Base-by-base conservation (phyloP, 2,329 filamentous ascomycete genomes). In the Fusarium anthophilum region DNA sequence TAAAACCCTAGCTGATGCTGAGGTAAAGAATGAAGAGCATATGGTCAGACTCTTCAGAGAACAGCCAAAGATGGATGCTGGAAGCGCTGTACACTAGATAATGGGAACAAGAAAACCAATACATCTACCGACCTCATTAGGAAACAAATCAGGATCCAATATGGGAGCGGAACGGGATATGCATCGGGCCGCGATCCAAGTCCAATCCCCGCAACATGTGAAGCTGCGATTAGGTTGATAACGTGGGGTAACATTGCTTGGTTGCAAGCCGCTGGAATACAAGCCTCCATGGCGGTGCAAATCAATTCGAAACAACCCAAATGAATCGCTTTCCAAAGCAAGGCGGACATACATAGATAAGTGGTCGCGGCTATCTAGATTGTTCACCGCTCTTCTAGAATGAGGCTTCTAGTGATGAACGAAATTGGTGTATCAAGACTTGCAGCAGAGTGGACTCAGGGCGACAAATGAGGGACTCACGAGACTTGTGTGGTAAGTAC, bases 81-180 rank as follows among this genome's bases (percentile, higher is more conserved):
- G 63, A 76, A 68, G 73, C 59, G 69, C 73, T 79, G 78, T 80
- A 79, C 72, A 79, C 70, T 79, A 80, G 70, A 76, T 77, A 73
- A 76, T 72, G 74, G 65, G 66, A 78, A 72, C 70, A 77, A 77
- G 75, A 69, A 78, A 72, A 63, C 63, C 63, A 72, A 63, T 65
- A 47, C 53, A 58, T 76, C 76, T 70, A 69, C 66, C 64, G 69
- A 70, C 59, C 70, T 77, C 48, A 45, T 43, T 30, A 48, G 60
- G 39, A 47, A 63, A 62, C 51, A 50, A 56, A 55, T n/a, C 35
- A 62, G 44, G 44, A 63, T 60, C 50, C 57, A 64, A 64, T 55
- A 28, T 70, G 56, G 22, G 57, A 64, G 55, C 55, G 57, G 61
- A 76, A 69, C 47, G 51, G 60, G 45, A 73, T 56, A 43, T 39